Percentiles rank a stretch among this genome's conserved stretches.
Conservation (phyloP, 805 yeast genomes). For the Isabelozyma pseudorhagii region DNA sequence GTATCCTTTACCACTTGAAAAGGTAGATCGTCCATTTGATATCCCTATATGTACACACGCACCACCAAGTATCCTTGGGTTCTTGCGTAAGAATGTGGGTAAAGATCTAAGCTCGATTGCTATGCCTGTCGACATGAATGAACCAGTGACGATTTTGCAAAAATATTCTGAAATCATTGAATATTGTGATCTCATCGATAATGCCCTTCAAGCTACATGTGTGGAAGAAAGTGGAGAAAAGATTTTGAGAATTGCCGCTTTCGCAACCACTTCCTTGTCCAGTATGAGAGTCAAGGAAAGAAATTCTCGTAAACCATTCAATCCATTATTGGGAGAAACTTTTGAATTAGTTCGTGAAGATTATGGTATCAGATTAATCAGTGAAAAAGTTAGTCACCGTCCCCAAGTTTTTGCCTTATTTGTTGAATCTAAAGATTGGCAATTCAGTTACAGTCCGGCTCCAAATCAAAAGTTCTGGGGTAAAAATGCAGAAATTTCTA, state of each 20-base stretch:
- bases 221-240: slow-evolving; percentile 53
- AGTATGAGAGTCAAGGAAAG: slow-evolving; percentile 72
- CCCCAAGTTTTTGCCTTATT: slow-evolving; percentile 84
- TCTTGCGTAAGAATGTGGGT: slow-evolving; percentile 87
- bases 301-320: slow-evolving; percentile 84
- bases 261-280: slow-evolving; percentile 75
- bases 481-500: slow-evolving; percentile 78
- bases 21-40: slow-evolving; percentile 53
- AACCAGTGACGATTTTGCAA: slow-evolving; percentile 83
- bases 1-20: slow-evolving; percentile 63
- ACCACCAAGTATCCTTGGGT: slow-evolving; percentile 81
- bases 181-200: slow-evolving; percentile 62
- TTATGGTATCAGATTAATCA: slow-evolving; percentile 64
- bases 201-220: slow-evolving; percentile 48
- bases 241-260: slow-evolving; percentile 68
- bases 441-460: slow-evolving; percentile 54
- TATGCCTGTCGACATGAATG: slow-evolving; percentile 94
- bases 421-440: slow-evolving; percentile 75
- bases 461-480: slow-evolving; percentile 95
- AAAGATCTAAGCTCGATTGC: slow-evolving; percentile 82
- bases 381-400: slow-evolving; percentile 86
- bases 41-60: slow-evolving; percentile 55
- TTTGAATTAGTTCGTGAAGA: slow-evolving; percentile 87
- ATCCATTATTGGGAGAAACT: slow-evolving; percentile 92
- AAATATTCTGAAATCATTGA: slow-evolving; percentile 78